These are phyloP conservation scores for Rubia occidens DNA, from an alignment of 305 asterid genomes.

Conservation along the genomic window DNA sequence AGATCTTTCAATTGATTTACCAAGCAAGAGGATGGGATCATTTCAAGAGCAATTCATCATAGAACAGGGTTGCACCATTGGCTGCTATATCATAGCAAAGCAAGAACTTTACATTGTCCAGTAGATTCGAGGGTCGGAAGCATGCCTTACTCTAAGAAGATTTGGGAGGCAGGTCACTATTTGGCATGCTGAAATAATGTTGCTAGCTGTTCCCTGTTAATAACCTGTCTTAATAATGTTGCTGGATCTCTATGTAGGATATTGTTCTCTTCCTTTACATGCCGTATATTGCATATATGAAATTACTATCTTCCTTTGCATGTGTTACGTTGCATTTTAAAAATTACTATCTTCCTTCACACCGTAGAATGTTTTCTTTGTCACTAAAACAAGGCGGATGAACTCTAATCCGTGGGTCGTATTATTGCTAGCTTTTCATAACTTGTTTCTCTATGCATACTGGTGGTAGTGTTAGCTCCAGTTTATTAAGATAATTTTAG, in stretches of 20 bases:
- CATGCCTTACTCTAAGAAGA: neutral
- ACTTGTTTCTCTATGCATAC: neutral
- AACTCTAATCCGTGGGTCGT: neutral
- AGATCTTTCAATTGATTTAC: conserved; percentile 64
- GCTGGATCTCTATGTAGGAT: neutral
- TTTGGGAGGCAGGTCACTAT: conserved; percentile 2
- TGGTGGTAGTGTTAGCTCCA: neutral
- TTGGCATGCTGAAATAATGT: conserved; percentile 2
- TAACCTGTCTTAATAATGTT: neutral
- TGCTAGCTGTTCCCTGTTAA: neutral
- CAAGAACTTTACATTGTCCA: conserved; percentile 83
- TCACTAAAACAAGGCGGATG: too few species aligned
- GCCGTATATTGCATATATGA: neutral
- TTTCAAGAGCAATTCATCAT: conserved; percentile 77
- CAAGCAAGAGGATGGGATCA: conserved; percentile 74
- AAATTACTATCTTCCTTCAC: neutral
- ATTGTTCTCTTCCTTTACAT: conserved; percentile 3
- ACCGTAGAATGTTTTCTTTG: too few species aligned
- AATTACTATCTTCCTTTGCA: too few species aligned
- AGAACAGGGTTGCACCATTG: conserved; percentile 42
- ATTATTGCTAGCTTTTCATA: neutral
- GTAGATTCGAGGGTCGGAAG: conserved; percentile 5
- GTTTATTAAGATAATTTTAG: neutral
- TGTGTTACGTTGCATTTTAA: neutral
- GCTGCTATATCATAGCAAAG: conserved; percentile 58